A percentile compares a stretch with the other conserved stretches of the same genome.
phyloP scores from a whole-genome alignment of 2,329 filamentous ascomycete genomes.

The Alternaria arborescens region DNA sequence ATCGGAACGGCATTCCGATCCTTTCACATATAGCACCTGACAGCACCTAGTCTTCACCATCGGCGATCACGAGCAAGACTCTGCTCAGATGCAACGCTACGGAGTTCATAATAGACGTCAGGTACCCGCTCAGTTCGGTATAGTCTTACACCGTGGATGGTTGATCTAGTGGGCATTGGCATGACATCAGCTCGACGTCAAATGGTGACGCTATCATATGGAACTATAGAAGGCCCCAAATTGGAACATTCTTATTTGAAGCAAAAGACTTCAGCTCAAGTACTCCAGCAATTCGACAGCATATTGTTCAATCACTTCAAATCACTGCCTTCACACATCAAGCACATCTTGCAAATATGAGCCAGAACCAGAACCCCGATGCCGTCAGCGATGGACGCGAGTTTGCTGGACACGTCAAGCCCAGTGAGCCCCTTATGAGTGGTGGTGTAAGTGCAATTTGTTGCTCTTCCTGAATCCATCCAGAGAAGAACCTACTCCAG shows the following conservation, averaged over 20 bases:
- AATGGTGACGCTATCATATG: slow-evolving; percentile 21
- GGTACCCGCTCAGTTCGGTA: slow-evolving; percentile 4
- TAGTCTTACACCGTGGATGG: not conserved
- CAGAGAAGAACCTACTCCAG: not conserved
- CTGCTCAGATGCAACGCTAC: not conserved
- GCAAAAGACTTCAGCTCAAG: not conserved
- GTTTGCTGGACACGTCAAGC: slow-evolving; percentile 62
- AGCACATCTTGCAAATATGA: slow-evolving; percentile 53
- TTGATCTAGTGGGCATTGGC: not conserved
- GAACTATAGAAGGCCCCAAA: not conserved
- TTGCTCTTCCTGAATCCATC: not conserved
- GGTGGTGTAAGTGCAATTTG: slow-evolving; percentile 59
- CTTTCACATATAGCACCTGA: not conserved
- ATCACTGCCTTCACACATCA: not conserved
- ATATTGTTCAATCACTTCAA: not conserved
- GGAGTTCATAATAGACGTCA: slow-evolving; percentile 4
- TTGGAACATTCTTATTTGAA: not conserved
- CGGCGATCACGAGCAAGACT: slow-evolving; percentile 4
- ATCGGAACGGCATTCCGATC: slow-evolving; percentile 2
- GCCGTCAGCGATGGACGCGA: slow-evolving; percentile 62
- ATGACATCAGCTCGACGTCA: slow-evolving; percentile 30
- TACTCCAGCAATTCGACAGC: not conserved
- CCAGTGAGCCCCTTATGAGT: slow-evolving; percentile 62
- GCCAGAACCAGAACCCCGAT: slow-evolving; percentile 62
- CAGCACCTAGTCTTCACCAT: not conserved